Percentiles rank a stretch among this genome's conserved stretches.
Conservation (phyloP, 371 early-diverging fungal species). For the Mucor velutinosus region DNA sequence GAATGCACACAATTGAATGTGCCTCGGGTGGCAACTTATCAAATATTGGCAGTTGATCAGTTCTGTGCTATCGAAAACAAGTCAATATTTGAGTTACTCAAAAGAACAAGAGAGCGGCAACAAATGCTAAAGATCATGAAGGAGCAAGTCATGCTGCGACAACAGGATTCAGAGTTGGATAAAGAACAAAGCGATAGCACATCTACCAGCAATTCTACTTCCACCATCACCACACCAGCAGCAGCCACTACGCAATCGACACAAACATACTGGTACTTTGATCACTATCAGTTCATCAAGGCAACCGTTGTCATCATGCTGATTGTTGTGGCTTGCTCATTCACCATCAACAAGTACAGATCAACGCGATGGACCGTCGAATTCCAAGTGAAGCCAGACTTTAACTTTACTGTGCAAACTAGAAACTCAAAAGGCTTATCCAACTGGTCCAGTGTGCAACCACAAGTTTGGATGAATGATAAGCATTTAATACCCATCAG, state of each 20-base stretch:
- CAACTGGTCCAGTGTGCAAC: constrained; percentile 11
- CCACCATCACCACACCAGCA: neutral
- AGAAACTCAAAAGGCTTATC: neutral
- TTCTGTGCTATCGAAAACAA: constrained; percentile 36
- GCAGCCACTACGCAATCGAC: neutral
- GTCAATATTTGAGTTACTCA: constrained; percentile 34
- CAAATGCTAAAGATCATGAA: constrained; percentile 15
- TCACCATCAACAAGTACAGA: neutral
- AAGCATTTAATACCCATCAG: neutral
- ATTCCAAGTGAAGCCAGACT: constrained; percentile 9
- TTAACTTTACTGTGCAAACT: neutral
- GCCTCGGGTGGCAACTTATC: constrained; percentile 36
- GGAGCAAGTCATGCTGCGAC: neutral
- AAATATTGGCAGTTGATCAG: constrained; percentile 43
- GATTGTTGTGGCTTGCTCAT: neutral
- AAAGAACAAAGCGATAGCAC: neutral
- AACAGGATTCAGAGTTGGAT: neutral
- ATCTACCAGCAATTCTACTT: neutral
- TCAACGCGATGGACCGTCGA: constrained; percentile 15
- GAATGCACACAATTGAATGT: constrained; percentile 35
- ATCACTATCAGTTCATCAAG: constrained; percentile 1
- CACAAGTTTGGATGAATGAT: constrained; percentile 21
- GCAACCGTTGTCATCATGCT: neutral
- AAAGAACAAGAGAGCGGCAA: constrained; percentile 34
- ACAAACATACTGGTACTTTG: constrained; percentile 3